A percentile compares a stretch with the other conserved stretches of the same genome.
These are phyloP conservation scores for Golovinomyces cichoracearum DNA, from an alignment of 2,329 filamentous ascomycete genomes.

Conservation along the genomic window DNA sequence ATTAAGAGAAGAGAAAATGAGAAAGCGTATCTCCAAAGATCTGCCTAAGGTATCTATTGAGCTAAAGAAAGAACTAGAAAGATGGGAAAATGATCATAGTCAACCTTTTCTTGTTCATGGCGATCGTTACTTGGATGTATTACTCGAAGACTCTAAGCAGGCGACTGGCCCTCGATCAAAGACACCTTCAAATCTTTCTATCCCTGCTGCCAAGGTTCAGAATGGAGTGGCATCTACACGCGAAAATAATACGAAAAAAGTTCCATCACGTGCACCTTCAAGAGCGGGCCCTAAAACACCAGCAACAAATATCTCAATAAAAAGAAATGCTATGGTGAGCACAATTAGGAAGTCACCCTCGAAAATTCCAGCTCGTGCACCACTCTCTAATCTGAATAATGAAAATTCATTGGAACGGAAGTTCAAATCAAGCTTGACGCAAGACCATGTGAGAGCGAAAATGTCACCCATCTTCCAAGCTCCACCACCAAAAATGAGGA, in stretches of 20 bases:
- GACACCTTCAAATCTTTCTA: slow-evolving; percentile 40
- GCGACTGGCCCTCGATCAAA: slow-evolving; percentile 42
- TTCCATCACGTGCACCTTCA: slow-evolving; percentile 8
- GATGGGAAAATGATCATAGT: slow-evolving; percentile 84
- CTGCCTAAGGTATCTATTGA: slow-evolving; percentile 73
- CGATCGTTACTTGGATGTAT: slow-evolving; percentile 61
- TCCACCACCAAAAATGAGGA: slow-evolving; percentile 80
- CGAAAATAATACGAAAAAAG: slow-evolving; percentile 11
- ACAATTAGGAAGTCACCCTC: slow-evolving; percentile 27
- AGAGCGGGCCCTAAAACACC: slow-evolving; percentile 25
- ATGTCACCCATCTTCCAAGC: slow-evolving; percentile 18
- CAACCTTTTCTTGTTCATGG: slow-evolving; percentile 82
- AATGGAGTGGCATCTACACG: slow-evolving; percentile 11
- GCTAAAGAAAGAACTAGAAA: slow-evolving; percentile 54
- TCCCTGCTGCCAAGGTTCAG: slow-evolving; percentile 17
- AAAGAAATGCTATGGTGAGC: slow-evolving; percentile 12
- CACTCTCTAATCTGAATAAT: slow-evolving; percentile 41
- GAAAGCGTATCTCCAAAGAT: slow-evolving; percentile 89
- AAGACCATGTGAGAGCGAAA: neutral
- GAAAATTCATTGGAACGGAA: slow-evolving; percentile 61
- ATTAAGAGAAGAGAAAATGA: slow-evolving; percentile 90
- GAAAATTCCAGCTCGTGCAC: slow-evolving; percentile 42
- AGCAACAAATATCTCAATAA: slow-evolving; percentile 17
- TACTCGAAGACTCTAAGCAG: slow-evolving; percentile 36
- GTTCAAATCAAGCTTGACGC: slow-evolving; percentile 12